Evolutionary conservation across 345 rosid genomes (phyloP), one percentile per base, ranked within the genome.

Genomic region (Eutrema japonicum): DNA sequence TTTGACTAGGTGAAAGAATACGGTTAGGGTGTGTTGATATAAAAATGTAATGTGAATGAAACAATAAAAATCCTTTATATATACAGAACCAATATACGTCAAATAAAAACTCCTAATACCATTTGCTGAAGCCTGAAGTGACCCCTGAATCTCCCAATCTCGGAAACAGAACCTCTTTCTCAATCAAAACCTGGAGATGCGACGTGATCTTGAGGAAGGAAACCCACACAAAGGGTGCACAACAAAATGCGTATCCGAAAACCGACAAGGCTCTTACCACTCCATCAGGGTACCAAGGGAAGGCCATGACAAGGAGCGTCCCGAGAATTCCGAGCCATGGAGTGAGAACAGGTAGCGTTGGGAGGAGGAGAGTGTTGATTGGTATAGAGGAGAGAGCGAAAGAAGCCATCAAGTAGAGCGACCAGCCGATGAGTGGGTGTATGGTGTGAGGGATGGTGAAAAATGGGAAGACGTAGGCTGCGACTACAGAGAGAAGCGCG

Each of bases 391-490:
- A 86, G 10, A 95, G 87, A 4, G 99, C 87, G 0, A 88, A 82
- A 0, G 89, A 66, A 37, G 96, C 97, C 11, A 92, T 82, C 75
- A 92, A 81, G 83, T 95, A 95, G 9, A 95, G 41, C 4, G 77
- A 78, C 97, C 99, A 95, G 35, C 97, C 99, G 2, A 87, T 56
- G 38, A 95, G 9, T 6, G 99, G 96, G 69, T 95, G 96, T 5
- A 92, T 76, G 1, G 99, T 95, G 51, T 82, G 82, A 41, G 99
- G 99, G n/a, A 92, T 83, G 29, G 89, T 79, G 85, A 89, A 85
- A 85, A 87, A 90, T 0, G 99, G 97, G 45, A 87, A 68, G 2
- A 78, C 36, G 75, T 95, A 95, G 32, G 97, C 90, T 9, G 88
- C 96, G 3, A 95, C 81, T 64, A 95, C 88, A 5, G 86, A 92